Base-by-base conservation (phyloP, 805 yeast species). In the Candida dendrica region DNA sequence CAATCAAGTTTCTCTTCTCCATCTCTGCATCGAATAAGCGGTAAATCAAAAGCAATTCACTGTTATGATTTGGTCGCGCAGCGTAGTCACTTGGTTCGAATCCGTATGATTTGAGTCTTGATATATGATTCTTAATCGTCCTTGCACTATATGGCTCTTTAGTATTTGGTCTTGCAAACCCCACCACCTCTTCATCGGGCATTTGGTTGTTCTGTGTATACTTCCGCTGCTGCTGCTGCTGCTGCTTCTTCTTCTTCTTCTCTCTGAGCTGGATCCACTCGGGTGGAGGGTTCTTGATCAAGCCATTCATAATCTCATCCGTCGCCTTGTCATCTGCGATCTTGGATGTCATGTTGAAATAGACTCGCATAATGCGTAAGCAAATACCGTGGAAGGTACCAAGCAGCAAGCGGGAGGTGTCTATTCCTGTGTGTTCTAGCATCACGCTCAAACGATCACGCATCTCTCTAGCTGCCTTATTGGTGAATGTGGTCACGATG, bases 311-410 rank as follows among this genome's bases (percentile, higher is more conserved):
- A 1, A 80, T 50, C 39, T 69, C 72, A 19, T 51, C 51, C 19
- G 77, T 61, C 53, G 86, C 95, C 32, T 74, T 69, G 37, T 80
- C 84, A 50, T 80, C 85, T 3, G 86, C 82, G 24, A 87, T 75
- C 39, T 70, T 69, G 59, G 69, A 76, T 1, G 57, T 56, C 19
- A n/a, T n/a, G 6, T 14, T n/a, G n/a, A 14, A n/a, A 31, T 31
- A 31, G 8, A 14, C 6, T 44, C 71, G 66, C 24, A 89, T 59
- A 27, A 84, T 67, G 36, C 79, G 61, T 44, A 72, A 71, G 55
- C 96, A 87, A 14, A 91, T 72, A 38, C 95, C 77, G 59, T 91
- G 98, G 59, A 91, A 91, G 0, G 98, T 93, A 1, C 97, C 98
- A 29, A 90, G 76, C 43, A 81, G 61, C 17, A 91, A 59, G 37